Percentiles rank a stretch among this genome's conserved stretches.
These are phyloP conservation scores for Fusarium pseudocircinatum DNA, from an alignment of 2,329 filamentous ascomycete species.

Conservation along the genomic window DNA sequence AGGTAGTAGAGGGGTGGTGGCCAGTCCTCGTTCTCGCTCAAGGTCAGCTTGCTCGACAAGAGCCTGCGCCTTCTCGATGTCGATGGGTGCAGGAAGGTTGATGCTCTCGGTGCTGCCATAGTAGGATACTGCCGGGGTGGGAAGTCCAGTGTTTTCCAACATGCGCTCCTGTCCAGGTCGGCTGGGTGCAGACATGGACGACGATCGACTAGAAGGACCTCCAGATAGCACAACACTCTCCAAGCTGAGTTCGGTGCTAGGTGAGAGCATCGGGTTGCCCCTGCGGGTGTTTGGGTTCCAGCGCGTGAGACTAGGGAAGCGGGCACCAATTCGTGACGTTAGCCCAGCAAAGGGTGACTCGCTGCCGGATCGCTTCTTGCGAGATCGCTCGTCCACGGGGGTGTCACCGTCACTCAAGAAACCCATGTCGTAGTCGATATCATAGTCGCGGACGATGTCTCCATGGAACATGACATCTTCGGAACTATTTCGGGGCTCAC, in stretches of 20 bases:
- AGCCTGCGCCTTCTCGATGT: slow-evolving; percentile 40
- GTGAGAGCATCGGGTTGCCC: slow-evolving; percentile 60
- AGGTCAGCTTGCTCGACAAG: slow-evolving; percentile 57
- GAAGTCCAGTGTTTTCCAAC: slow-evolving; percentile 64
- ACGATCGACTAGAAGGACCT: slow-evolving; percentile 78
- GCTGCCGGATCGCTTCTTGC: slow-evolving; percentile 65
- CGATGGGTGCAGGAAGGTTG: slow-evolving; percentile 58
- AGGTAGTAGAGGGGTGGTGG: slow-evolving; percentile 85
- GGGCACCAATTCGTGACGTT: slow-evolving; percentile 71
- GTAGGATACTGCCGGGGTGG: slow-evolving; percentile 71
- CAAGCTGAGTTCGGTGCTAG: slow-evolving; percentile 84
- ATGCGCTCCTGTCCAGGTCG: slow-evolving; percentile 56
- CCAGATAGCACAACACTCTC: slow-evolving; percentile 76
- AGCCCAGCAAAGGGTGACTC: slow-evolving; percentile 71
- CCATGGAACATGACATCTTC: slow-evolving; percentile 50
- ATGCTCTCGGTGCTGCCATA: slow-evolving; percentile 69
- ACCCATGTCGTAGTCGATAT: slow-evolving; percentile 72
- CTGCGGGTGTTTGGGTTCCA: slow-evolving; percentile 60
- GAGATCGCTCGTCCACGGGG: slow-evolving; percentile 53
- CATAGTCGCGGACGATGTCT: slow-evolving; percentile 54
- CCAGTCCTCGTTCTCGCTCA: slow-evolving; percentile 68
- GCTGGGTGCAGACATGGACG: slow-evolving; percentile 74
- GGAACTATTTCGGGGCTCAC: slow-evolving; percentile 62
- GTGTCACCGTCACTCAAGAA: slow-evolving; percentile 73
- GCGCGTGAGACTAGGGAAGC: slow-evolving; percentile 63